These are phyloP conservation scores for Arabidopsis lyrata DNA, from an alignment of 441 rosid genomes.

Conservation along the genomic window DNA sequence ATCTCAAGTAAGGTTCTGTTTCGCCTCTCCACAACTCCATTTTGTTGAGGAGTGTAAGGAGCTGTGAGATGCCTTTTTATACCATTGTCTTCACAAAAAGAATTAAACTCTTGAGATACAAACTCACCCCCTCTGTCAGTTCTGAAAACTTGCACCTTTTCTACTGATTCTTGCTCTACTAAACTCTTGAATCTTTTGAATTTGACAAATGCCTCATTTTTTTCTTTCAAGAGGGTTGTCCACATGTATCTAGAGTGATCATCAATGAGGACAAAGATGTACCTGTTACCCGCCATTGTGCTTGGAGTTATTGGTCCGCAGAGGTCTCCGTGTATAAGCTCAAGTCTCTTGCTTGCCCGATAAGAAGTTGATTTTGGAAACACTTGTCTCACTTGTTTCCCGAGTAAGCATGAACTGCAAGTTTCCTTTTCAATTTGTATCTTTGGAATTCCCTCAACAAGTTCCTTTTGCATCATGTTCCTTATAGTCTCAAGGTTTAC, in stretches of 20 bases:
- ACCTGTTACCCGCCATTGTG: too few relatives aligned
- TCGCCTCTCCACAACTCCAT: neutral
- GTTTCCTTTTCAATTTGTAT: too few relatives aligned
- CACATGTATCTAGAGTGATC: neutral
- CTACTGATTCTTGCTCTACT: neutral
- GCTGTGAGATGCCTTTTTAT: neutral
- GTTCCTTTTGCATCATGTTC: too few relatives aligned
- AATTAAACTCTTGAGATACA: neutral
- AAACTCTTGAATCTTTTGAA: neutral
- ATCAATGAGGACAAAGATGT: neutral
- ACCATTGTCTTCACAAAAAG: accelerated
- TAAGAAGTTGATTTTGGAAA: too few relatives aligned
- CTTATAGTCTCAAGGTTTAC: too few relatives aligned
- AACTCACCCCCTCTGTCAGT: neutral
- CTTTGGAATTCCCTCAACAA: too few relatives aligned
- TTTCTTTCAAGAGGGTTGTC: neutral
- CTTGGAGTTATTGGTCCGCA: neutral
- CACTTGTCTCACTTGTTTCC: too few relatives aligned
- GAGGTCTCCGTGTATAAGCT: too few relatives aligned
- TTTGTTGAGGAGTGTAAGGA: neutral
- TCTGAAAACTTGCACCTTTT: neutral
- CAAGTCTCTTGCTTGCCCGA: too few relatives aligned
- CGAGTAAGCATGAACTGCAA: too few relatives aligned
- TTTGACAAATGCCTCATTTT: accelerated
- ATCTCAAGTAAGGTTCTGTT: neutral